Evolutionary conservation across 139 green algal genomes (phyloP), one percentile per base, ranked within the genome.

Genomic region (Astrephomene gubernaculifera): DNA sequence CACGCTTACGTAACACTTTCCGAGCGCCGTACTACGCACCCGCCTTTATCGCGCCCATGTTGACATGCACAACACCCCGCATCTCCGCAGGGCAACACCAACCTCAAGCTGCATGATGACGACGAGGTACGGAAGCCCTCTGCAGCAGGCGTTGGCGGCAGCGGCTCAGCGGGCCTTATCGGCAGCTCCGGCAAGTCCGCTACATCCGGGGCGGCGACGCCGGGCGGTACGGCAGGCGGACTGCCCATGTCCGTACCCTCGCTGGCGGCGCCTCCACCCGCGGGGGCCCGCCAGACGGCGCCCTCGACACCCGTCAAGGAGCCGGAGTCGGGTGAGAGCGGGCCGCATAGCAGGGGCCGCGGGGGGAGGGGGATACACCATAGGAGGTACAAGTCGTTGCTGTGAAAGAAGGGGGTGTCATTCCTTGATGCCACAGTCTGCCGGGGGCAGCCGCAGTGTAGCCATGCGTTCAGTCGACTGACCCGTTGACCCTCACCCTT

Each of bases 31-130:
- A n/a, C n/a, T n/a, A n/a, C n/a, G n/a, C n/a, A n/a, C n/a, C n/a
- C n/a, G n/a, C n/a, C n/a, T n/a, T n/a, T n/a, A n/a, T n/a, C 17
- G 49, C 17, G 2, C 45, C 27, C 7, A 52, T 35, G 14, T 41
- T 19, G 8, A 64, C 22, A 79, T n/a, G 17, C 71, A 61, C 74
- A 17, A 31, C 9, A 49, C 74, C 22, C 39, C 22, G 33, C 25
- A 21, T 54, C 27, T 19, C 25, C 38, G 2, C 29, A 82, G 81
- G 91, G 90, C 52, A 94, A 92, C 71, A 87, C 69, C 27, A 88
- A 80, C 76, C 64, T 90, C n/a, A 82, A 83, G 39, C 33, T 90
- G 2, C 44, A 65, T 9, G 80, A 88, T 3, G 80, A 88, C 4
- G 88, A 91, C 39, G 84, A 91, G 0, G 43, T 33, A 22, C 81